Base-by-base conservation (phyloP, 129 eudicot species). In the Saussurea involucrata region DNA sequence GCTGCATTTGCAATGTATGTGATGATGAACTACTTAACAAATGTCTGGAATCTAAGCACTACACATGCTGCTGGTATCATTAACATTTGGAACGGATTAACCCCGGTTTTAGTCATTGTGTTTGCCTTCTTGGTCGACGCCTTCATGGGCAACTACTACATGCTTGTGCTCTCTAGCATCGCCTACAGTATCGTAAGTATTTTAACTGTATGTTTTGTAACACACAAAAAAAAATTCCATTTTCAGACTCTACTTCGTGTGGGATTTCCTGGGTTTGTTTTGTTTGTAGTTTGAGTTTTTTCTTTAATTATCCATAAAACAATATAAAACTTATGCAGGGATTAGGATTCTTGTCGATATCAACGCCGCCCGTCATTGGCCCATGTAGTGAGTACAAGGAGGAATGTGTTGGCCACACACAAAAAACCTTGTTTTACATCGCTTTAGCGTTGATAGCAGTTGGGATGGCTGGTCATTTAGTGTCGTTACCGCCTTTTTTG, bases 61-160 rank as follows among this genome's bases (percentile, higher is more conserved):
- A 73, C 85, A 34, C 97, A 81, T 79, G 97, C 93, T 78, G 87
- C 93, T 81, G 93, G 78, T 0, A 88, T 91, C 42, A 63, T 88
- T 6, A 91, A 91, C 71, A 58, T 91, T n/a, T 86, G 84, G 82
- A 49, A 67, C 0, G 93, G 92, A 22, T 36, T 85, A 18, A 66
- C 84, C n/a, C 20, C 44, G 0, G 21, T 40, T 9, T 60, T 86
- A 46, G 82, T 84, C 11, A 58, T 83, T 17, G 12, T 53, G 8
- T 83, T 81, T 49, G 81, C 85, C 27, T 85, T 71, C 75, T 15
- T 84, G 34, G 86, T 79, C 6, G 85, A 82, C 8, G 77, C 87
- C 55, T 24, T 74, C 69, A 28, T 91, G 25, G 87, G 87, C 21
- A 69, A 88, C 66, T 80, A 74, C 21, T 11, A 53, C 63, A 74